Base-by-base conservation (phyloP, 116 monocot species). In the Posidonia oceanica region DNA sequence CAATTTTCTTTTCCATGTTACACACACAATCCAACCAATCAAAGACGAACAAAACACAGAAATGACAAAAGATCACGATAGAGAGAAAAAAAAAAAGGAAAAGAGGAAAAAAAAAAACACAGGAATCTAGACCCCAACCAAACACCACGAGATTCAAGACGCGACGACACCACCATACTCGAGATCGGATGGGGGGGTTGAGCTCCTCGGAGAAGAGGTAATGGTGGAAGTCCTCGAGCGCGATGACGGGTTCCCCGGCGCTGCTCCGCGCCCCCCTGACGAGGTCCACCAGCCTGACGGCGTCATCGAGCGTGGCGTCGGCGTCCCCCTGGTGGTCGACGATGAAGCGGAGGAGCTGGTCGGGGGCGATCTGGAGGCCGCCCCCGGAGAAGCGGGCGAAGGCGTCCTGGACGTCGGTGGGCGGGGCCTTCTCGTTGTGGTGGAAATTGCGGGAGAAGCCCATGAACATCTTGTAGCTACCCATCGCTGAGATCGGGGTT, bases 151-250 rank as follows among this genome's bases (percentile, higher is more conserved):
- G 51, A 68, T 17, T 21, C 23, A 66, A 17, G 14, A n/a, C 40
- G 16, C 3, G 64, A 8, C 64, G 17, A 39, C 3, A 54, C 3
- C 3, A 2, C 17, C 66, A 7, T 54, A 91, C 91, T 85, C 85
- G 70, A 18, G 85, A 83, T 68, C 65, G 39, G 39, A 94, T 36
- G n/a, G 94, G 85, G 16, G 90, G 90, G 67, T 94, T 94, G 77
- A 94, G 79, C 14, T 87, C 87, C 11, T 62, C 85, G 68, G 85
- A 82, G 78, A 94, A 90, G 67, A 94, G 79, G 40, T 72, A 82
- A 55, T 80, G 82, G 54, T 80, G 76, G 61, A 94, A 94, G 10
- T 94, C 94, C 10, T 90, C 94, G 44, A 94, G 29, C 10, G 74
- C 3, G 20, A 90, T 74, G 18, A 52, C 14, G 2, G 77, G 68